Evolutionary conservation across 805 yeast species (phyloP).

Genomic region (Yamadazyma insecticola): DNA sequence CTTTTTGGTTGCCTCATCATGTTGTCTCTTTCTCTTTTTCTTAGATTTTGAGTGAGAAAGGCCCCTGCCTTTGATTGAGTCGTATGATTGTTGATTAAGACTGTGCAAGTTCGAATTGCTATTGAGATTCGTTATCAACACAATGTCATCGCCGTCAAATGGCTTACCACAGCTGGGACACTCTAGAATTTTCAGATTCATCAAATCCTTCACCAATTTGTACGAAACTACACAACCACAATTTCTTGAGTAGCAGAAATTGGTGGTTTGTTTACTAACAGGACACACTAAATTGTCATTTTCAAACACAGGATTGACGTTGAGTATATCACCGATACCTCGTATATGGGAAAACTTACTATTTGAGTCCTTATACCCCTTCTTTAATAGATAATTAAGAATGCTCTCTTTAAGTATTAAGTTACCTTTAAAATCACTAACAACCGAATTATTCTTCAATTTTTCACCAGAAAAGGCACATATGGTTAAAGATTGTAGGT

Average conservation of each 20-base stretch:
- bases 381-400: conserved; percentile 49
- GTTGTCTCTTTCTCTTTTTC: conserved; percentile 1
- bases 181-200: conserved; percentile 5
- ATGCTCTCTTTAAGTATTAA: conserved; percentile 62
- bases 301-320: conserved; percentile 19
- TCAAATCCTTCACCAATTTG: conserved; percentile 17
- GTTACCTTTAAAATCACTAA: conserved; percentile 65
- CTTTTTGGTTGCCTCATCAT: conserved; percentile 1
- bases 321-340: conserved; percentile 22
- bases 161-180: conserved; percentile 30
- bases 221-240: conserved; percentile 38
- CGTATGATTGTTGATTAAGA: neutral
- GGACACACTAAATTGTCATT: conserved; percentile 26
- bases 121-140: conserved; percentile 23
- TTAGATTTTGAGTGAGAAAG: conserved; percentile 23
- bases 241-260: conserved; percentile 26
- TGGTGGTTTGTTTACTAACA: conserved; percentile 13
- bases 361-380: conserved; percentile 16
- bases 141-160: conserved; percentile 26
- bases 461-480: conserved; percentile 46
- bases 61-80: conserved; percentile 5
- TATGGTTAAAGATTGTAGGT: conserved; percentile 13
- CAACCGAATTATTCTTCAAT: conserved; percentile 44
- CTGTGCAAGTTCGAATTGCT: no score
- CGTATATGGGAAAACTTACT: conserved; percentile 17